Percentiles rank a stretch among this genome's conserved stretches.
Evolutionary conservation across 176 grass and related monocot genomes (phyloP).

Genomic region (Triticum turgidum): DNA sequence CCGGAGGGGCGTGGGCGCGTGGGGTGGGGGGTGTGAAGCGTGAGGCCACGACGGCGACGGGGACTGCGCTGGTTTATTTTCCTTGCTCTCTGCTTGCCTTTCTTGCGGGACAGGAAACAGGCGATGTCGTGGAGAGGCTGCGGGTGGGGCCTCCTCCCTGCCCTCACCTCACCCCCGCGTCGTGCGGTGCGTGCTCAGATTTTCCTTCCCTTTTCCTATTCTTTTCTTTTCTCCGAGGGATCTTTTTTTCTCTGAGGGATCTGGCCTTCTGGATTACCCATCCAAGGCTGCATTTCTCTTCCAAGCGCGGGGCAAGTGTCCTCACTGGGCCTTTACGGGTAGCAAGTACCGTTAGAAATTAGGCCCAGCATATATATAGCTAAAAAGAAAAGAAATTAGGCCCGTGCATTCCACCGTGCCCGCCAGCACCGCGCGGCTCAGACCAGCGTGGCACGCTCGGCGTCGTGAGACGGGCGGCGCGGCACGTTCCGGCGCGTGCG

Average conservation of each 20-base stretch:
- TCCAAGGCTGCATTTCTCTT: too few relatives aligned
- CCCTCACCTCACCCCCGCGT: not conserved
- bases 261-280: too few relatives aligned
- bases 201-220: not conserved
- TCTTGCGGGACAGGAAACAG: slow-evolving; percentile 21
- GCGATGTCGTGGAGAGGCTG: not conserved
- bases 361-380: not conserved
- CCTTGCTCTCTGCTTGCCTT: not conserved
- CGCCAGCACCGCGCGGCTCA: not conserved
- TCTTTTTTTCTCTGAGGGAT: not conserved
- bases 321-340: too few relatives aligned
- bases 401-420: not conserved
- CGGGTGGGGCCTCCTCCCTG: not conserved
- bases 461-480: too few relatives aligned
- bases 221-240: not conserved
- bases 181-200: not conserved
- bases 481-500: not conserved
- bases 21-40: not conserved
- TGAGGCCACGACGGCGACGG: not conserved
- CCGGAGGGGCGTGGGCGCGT: not conserved
- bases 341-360: not conserved
- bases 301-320: not conserved
- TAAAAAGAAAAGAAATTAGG: too few relatives aligned
- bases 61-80: not conserved
- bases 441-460: not conserved